Base-by-base conservation (phyloP, 1,139 yeast genomes). In the Kurtzmaniella quercitrusa region DNA sequence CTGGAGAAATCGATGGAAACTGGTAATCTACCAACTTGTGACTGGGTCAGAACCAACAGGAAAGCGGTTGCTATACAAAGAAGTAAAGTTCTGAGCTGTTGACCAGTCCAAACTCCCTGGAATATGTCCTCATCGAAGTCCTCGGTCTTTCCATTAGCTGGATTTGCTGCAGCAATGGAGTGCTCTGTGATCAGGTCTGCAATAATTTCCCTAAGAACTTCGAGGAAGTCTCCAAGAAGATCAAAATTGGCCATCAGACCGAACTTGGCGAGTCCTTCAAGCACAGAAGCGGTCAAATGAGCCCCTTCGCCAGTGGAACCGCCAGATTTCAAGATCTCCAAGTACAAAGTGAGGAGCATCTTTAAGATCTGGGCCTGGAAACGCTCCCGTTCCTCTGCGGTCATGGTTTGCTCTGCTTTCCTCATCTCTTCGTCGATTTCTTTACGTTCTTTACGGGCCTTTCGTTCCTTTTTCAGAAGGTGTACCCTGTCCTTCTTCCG, bases 181-280 rank as follows among this genome's bases (percentile, higher is more conserved):
- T 67, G 70, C 19, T 61, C 63, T 4, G 60, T 62, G 15, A 70
- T 53, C 15, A 70, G 62, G 49, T 80, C 85, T 17, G 63, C 56
- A 63, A 86, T 79, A 24, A 87, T 75, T 62, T 93, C 98, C 54
- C 94, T 75, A 58, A 93, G 74, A 2, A 90, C 96, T 60, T 86
- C 95, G 41, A 93, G 72, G 62, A 93, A 82, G 61, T 93, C 98
- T 24, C 98, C 98, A 53, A 93, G 76, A 44, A 93, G 71, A 52
- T 93, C 98, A 44, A 93, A 81, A 59, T 93, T 93, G 33, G 95
- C 91, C 82, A 91, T 83, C 57, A 85, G 93, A 2, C 98, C 96
- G 59, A 85, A 90, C 59, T 81, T 81, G 2, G 97, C 87, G 46
- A 93, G 68, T 6, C 98, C 98, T 68, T 93, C 98, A 43, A 93